Percentiles rank a stretch among this genome's conserved stretches.
Conservation (phyloP, 1,139 yeast species). For the Meyerozyma sp. region DNA sequence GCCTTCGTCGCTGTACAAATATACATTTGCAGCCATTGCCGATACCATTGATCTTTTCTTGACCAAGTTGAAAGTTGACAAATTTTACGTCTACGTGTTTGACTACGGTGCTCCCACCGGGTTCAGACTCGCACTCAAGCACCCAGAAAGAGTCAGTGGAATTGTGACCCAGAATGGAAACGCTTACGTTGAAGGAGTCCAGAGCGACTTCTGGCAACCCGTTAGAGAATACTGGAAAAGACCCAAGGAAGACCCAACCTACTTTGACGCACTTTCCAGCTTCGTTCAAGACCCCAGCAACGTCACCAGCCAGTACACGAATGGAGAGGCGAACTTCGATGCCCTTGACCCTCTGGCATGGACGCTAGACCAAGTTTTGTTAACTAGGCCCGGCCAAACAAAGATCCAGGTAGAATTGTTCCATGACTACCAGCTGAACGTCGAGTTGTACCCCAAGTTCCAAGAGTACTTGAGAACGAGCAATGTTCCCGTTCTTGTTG, state of each 20-base stretch:
- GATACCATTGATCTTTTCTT: constrained; percentile 25
- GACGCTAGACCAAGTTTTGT: constrained; percentile 5
- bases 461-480: constrained; percentile 28
- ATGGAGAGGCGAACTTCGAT: constrained; percentile 19
- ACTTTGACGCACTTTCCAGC: constrained; percentile 11
- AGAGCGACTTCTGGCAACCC: constrained; percentile 30
- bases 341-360: constrained; percentile 22
- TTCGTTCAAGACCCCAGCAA: constrained; percentile 13
- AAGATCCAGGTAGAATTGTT: constrained; percentile 28
- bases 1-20: constrained; percentile 18
- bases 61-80: constrained; percentile 17
- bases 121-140: constrained; percentile 25
- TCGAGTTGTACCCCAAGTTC: constrained; percentile 28
- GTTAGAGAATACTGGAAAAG: constrained; percentile 24
- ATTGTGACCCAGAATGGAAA: constrained; percentile 39
- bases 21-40: constrained; percentile 27
- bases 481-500: constrained; percentile 29
- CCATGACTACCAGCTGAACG: constrained; percentile 29
- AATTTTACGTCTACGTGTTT: constrained; percentile 30
- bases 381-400: constrained; percentile 16
- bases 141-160: constrained; percentile 22
- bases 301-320: constrained; percentile 21
- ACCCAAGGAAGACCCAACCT: constrained; percentile 2
- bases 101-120: constrained; percentile 44
- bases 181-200: constrained; percentile 37